A percentile compares a stretch with the other conserved stretches of the same genome.
Evolutionary conservation across 306 rosid genomes (phyloP).

Genomic region (Macrotyloma uniflorum): DNA sequence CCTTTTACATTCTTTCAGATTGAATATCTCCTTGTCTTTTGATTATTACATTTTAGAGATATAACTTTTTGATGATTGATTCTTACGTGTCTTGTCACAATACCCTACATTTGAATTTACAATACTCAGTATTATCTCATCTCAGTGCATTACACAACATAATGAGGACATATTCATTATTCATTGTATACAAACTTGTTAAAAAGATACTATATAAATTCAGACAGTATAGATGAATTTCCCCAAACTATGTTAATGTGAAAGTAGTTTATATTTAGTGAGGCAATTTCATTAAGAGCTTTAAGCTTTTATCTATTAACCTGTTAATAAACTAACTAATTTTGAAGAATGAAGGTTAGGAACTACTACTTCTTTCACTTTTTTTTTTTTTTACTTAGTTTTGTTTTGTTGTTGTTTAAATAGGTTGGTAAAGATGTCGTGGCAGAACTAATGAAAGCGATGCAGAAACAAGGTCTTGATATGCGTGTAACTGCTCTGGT

Average conservation of each 20-base stretch:
- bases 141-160: background rate
- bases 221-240: background rate
- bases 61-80: background rate
- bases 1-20: slow-evolving; percentile 29
- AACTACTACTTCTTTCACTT: slow-evolving; percentile 1
- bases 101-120: background rate
- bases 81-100: background rate
- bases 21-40: slow-evolving; percentile 8
- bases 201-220: background rate
- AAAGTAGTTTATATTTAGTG: background rate
- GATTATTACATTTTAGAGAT: background rate
- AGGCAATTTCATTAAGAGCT: slow-evolving; percentile 4
- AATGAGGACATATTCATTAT: background rate
- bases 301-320: background rate
- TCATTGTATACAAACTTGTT: slow-evolving; percentile 5
- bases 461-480: slow-evolving; percentile 77
- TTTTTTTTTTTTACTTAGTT: slow-evolving; percentile 18
- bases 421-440: slow-evolving; percentile 89
- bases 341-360: background rate
- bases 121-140: background rate
- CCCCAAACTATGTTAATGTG: background rate
- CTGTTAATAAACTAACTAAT: slow-evolving; percentile 12
- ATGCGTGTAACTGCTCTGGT: slow-evolving; percentile 88
- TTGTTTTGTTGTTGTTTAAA: slow-evolving; percentile 29
- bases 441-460: slow-evolving; percentile 64